Percentiles rank a stretch among this genome's conserved stretches.
These are phyloP conservation scores for Linnemannia elongata DNA, from an alignment of 192 early-diverging fungal genomes.

Conservation along the genomic window DNA sequence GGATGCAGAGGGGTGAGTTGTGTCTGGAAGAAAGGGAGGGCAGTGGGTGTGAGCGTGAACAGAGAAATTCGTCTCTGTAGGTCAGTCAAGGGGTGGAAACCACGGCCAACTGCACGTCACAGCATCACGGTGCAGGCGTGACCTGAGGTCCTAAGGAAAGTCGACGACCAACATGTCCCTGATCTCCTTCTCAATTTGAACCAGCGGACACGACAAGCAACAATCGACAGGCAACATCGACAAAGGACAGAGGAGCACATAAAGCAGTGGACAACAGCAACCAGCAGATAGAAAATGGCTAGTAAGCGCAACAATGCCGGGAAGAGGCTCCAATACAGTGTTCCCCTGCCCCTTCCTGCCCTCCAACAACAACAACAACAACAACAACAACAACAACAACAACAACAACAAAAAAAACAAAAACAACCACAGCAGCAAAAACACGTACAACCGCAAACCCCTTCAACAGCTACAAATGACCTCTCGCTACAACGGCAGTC, in stretches of 20 bases:
- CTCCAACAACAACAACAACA: constrained; percentile 15
- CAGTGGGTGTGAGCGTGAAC: neutral
- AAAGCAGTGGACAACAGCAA: neutral
- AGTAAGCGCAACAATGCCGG: constrained; percentile 22
- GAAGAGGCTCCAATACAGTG: constrained; percentile 28
- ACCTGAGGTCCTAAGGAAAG: no score
- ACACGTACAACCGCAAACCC: neutral
- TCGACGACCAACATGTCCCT: no score
- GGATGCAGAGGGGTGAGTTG: neutral
- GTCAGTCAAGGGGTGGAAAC: neutral
- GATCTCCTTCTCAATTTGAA: no score
- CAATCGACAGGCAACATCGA: no score
- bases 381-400: neutral
- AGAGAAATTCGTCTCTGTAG: neutral
- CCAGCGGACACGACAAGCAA: no score
- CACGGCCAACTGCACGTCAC: no score
- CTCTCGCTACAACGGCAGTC: neutral
- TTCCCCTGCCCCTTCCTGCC: constrained; percentile 27
- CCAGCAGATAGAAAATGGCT: neutral
- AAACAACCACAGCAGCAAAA: neutral
- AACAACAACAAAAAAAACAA: neutral
- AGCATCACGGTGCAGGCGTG: no score
- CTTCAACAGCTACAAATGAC: neutral
- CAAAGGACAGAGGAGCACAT: no score
- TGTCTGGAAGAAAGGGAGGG: neutral